Evolutionary conservation across 169 alveolate genomes (phyloP).

Genomic region (Plasmodium gallinaceum): DNA sequence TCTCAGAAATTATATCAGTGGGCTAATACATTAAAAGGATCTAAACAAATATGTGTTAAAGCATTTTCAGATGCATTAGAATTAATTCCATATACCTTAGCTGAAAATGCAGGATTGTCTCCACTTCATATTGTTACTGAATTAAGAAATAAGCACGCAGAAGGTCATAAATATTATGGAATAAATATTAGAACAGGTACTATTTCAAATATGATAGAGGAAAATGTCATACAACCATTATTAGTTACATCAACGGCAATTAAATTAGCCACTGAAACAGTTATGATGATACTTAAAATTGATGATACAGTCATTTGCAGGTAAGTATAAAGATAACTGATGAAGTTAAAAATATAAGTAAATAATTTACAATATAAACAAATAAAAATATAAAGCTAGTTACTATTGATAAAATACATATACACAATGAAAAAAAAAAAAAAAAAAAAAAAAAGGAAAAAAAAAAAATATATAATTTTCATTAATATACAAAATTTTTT

Average conservation of each 20-base stretch:
- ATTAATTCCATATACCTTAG: constrained; percentile 99
- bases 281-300: constrained; percentile 98
- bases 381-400: background rate
- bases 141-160: constrained; percentile 93
- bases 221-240: constrained; percentile 97
- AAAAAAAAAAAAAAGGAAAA: constrained; percentile 3
- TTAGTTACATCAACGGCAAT: constrained; percentile 97
- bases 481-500: no score
- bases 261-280: constrained; percentile 98
- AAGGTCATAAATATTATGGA: constrained; percentile 94
- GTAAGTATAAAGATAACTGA: background rate
- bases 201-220: constrained; percentile 93
- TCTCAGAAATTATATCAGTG: constrained; percentile 89
- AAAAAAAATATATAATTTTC: background rate
- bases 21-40: constrained; percentile 95
- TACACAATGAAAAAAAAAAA: background rate
- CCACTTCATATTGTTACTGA: constrained; percentile 98
- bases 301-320: constrained; percentile 96
- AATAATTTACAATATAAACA: background rate
- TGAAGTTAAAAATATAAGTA: background rate
- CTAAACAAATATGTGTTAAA: constrained; percentile 95
- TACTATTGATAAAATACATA: background rate
- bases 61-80: constrained; percentile 99
- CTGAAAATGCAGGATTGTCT: constrained; percentile 99
- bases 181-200: constrained; percentile 93